Percentiles rank a stretch among this genome's conserved stretches.
phyloP scores from a whole-genome alignment of 2,329 filamentous ascomycete genomes.

The Dryadomyces quercus-mongolicae region DNA sequence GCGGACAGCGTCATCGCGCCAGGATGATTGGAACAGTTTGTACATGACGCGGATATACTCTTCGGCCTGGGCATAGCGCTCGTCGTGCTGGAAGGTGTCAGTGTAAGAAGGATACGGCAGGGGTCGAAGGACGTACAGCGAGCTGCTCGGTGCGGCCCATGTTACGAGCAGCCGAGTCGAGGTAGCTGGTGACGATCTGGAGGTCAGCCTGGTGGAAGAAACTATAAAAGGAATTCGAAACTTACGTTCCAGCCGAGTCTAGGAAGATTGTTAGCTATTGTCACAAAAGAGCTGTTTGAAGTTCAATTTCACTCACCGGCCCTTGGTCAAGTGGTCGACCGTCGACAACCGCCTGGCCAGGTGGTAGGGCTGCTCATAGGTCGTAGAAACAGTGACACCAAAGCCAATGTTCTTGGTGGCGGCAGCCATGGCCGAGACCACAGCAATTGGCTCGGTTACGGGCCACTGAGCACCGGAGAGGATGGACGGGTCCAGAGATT shows the following conservation, averaged over 20 bases:
- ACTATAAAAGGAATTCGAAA: slow-evolving; percentile 12
- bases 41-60: slow-evolving; percentile 12
- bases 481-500: slow-evolving; percentile 34
- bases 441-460: slow-evolving; percentile 46
- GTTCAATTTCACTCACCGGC: slow-evolving; percentile 1
- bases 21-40: slow-evolving; percentile 7
- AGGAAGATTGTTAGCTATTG: not conserved
- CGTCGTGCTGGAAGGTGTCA: slow-evolving; percentile 6
- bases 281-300: not conserved
- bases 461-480: slow-evolving; percentile 52
- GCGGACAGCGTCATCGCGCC: slow-evolving; percentile 6
- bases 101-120: slow-evolving; percentile 3
- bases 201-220: not conserved
- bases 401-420: slow-evolving; percentile 9
- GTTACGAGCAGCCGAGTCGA: slow-evolving; percentile 12
- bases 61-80: slow-evolving; percentile 12
- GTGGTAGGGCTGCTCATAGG: slow-evolving; percentile 6
- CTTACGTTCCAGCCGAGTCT: slow-evolving; percentile 31
- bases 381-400: slow-evolving; percentile 6
- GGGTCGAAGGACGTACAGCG: not conserved
- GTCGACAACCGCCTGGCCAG: slow-evolving; percentile 6
- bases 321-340: slow-evolving; percentile 9
- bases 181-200: slow-evolving; percentile 13
- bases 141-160: slow-evolving; percentile 10
- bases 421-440: slow-evolving; percentile 8